Evolutionary conservation across 371 early-diverging fungal species (phyloP).

Genomic region (Mortierella sp.): DNA sequence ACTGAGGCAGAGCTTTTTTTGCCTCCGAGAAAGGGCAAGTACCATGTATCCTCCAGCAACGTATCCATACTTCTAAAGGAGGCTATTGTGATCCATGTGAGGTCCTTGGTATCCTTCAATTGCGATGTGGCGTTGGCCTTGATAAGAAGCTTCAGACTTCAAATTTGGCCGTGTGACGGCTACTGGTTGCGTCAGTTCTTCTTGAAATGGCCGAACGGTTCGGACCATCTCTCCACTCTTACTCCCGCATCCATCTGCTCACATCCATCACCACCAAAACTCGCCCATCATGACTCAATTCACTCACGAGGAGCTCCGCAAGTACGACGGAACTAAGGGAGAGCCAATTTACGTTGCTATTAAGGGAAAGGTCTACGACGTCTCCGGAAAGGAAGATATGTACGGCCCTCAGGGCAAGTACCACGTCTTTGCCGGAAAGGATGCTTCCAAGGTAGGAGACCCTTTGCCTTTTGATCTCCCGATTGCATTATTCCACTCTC

Average conservation of each 20-base stretch:
- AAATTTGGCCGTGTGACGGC: too few relatives aligned
- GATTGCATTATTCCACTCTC: background rate
- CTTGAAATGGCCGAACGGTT: too few relatives aligned
- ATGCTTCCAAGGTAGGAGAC: conserved; percentile 69
- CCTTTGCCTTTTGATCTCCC: background rate
- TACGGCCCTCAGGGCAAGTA: conserved; percentile 78
- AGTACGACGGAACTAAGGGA: conserved; percentile 77
- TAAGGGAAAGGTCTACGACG: conserved; percentile 85
- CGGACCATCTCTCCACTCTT: background rate
- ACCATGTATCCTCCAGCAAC: too few relatives aligned
- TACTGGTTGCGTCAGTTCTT: too few relatives aligned
- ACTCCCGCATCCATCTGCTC: background rate
- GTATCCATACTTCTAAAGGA: too few relatives aligned
- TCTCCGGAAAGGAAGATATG: conserved; percentile 68
- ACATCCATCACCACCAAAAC: background rate
- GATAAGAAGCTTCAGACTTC: too few relatives aligned
- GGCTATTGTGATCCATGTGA: too few relatives aligned
- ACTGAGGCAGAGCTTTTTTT: too few relatives aligned
- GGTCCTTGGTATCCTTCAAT: too few relatives aligned
- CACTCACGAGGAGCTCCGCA: conserved; percentile 70
- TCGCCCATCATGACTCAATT: conserved; percentile 41
- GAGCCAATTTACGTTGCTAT: conserved; percentile 82
- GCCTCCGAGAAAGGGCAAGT: too few relatives aligned
- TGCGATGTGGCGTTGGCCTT: too few relatives aligned
- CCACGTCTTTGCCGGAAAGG: conserved; percentile 81